phyloP scores from a whole-genome alignment of 2,329 filamentous ascomycete species.

The Sphaerostilbella broomeana region DNA sequence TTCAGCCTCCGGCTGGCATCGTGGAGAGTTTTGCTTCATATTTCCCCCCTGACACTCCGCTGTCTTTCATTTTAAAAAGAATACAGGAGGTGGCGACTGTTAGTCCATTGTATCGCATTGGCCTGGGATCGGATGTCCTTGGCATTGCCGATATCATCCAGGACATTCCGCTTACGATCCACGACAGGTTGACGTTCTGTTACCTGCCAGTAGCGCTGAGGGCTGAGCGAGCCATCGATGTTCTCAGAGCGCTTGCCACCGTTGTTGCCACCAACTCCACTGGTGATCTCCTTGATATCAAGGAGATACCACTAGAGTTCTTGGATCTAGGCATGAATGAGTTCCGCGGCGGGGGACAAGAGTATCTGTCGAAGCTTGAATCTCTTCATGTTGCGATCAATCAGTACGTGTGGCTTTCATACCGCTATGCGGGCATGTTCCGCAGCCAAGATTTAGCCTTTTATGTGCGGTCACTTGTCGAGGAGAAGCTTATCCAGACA shows the following conservation, averaged over 20 bases:
- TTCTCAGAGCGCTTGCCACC: slow-evolving; percentile 58
- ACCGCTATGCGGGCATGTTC: slow-evolving; percentile 78
- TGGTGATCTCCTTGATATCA: slow-evolving; percentile 66
- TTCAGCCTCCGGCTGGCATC: slow-evolving; percentile 64
- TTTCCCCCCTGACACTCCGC: slow-evolving; percentile 73
- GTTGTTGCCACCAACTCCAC: slow-evolving; percentile 61
- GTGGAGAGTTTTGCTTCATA: slow-evolving; percentile 73
- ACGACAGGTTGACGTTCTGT: slow-evolving; percentile 70
- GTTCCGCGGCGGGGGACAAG: slow-evolving; percentile 32
- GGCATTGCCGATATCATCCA: slow-evolving; percentile 70
- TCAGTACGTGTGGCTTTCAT: slow-evolving; percentile 88
- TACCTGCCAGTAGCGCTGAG: slow-evolving; percentile 59
- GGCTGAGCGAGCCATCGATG: slow-evolving; percentile 37
- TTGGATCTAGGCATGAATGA: slow-evolving; percentile 56
- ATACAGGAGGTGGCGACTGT: slow-evolving; percentile 63
- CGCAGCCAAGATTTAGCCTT: slow-evolving; percentile 67
- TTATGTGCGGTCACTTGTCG: slow-evolving; percentile 70
- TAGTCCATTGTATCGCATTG: slow-evolving; percentile 61
- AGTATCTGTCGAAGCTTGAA: slow-evolving; percentile 66
- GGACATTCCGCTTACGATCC: slow-evolving; percentile 58
- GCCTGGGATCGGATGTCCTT: slow-evolving; percentile 51
- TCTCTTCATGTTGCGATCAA: slow-evolving; percentile 74
- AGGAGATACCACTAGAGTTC: slow-evolving; percentile 62
- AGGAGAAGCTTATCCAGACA: slow-evolving; percentile 57
- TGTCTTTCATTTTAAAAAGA: slow-evolving; percentile 74